A percentile compares a stretch with the other conserved stretches of the same genome.
Evolutionary conservation across 2,329 filamentous ascomycete genomes (phyloP).

Genomic region (Pestalotiopsis sp.): DNA sequence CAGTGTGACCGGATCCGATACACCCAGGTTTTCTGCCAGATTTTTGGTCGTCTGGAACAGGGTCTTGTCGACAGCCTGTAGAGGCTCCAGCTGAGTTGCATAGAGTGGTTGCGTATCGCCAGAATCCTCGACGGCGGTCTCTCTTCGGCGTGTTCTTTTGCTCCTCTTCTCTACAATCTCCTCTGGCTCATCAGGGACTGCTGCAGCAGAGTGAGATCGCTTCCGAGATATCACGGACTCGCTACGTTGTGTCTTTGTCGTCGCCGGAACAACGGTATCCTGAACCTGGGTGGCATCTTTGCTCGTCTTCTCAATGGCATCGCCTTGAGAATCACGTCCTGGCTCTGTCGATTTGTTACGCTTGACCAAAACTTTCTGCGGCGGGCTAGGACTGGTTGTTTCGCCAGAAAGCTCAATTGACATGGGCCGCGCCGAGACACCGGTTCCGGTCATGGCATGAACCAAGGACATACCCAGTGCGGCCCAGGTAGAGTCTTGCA

Average conservation of each 20-base stretch:
- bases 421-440: conserved; percentile 37
- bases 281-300: conserved; percentile 21
- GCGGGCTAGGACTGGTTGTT: conserved; percentile 32
- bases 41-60: conserved; percentile 59
- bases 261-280: conserved; percentile 30
- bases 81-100: conserved; percentile 58
- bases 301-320: neutral
- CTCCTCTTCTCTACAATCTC: conserved; percentile 63
- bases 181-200: conserved; percentile 59
- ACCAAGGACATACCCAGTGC: conserved; percentile 45
- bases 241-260: conserved; percentile 37
- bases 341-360: conserved; percentile 21
- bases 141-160: conserved; percentile 66
- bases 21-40: conserved; percentile 57
- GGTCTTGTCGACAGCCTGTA: conserved; percentile 58
- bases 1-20: conserved; percentile 51
- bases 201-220: conserved; percentile 64
- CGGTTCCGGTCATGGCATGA: conserved; percentile 34
- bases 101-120: conserved; percentile 55
- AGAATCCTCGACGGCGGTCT: conserved; percentile 56
- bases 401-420: conserved; percentile 39
- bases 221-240: conserved; percentile 54
- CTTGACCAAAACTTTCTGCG: conserved; percentile 25
- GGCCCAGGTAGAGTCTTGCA: conserved; percentile 42
- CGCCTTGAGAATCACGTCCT: conserved; percentile 16